Evolutionary conservation across 768 basidiomycete genomes (phyloP), one percentile per base, ranked within the genome.

Genomic region (Rhizopogon vesiculosus): DNA sequence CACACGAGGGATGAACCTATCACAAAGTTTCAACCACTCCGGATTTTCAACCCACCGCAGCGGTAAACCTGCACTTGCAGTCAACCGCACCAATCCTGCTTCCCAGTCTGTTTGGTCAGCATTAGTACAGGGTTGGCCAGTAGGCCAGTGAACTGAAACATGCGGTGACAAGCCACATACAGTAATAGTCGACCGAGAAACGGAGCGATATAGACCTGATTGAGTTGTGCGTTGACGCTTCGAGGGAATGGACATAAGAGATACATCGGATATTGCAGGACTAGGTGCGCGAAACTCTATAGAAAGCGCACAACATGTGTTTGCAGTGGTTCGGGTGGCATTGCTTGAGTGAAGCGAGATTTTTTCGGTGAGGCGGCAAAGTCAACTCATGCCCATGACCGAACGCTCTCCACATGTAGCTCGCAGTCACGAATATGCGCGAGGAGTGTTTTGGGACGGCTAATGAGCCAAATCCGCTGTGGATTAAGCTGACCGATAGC

Each of bases 31-130:
- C 48, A 72, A 53, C 52, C 63, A 71, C 31, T 71, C 71, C 1
- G 67, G 66, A 59, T 75, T 74, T n/a, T 71, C 67, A 15, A 75
- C 68, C 72, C 72, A 77, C 3, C 62, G 62, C 0, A 76, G 62
- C 9, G 74, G 61, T 16, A 76, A 61, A 0, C 66, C 68, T 35
- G 64, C 66, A 12, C 72, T 67, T 10, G 70, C 71, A 38, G 71
- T 75, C 1, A 74, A 31, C 8, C 59, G 28, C 5, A 57, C n/a
- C 60, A 75, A 18, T 7, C 35, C 35, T n/a, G 25, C 7, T 29
- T 55, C 54, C 44, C 33, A 55, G 38, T 41, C 33, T n/a, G 31
- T 38, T 3, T 55, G 54, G 13, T 55, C 35, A 29, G 45, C 19
- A 13, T 33, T 10, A 3, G 54, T 49, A 45, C 54, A 55, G 19